phyloP scores from a whole-genome alignment of 805 yeast species.

The Saturnispora zaruensis region DNA sequence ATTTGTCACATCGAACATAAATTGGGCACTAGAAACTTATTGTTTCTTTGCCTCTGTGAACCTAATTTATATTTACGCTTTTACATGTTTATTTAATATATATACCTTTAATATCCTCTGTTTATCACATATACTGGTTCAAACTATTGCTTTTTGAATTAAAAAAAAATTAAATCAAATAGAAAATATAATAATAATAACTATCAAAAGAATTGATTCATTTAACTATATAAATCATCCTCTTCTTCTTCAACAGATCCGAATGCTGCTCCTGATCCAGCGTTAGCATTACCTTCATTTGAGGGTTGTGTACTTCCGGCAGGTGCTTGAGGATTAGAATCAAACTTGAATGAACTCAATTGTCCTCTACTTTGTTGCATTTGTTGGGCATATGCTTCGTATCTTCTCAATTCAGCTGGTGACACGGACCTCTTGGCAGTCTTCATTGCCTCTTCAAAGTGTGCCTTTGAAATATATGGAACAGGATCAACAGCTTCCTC shows the following conservation, averaged over 20 bases:
- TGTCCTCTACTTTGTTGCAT: constrained; percentile 94
- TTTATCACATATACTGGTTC: background rate
- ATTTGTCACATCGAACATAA: background rate
- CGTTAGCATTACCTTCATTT: constrained; percentile 28
- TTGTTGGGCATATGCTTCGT: constrained; percentile 97
- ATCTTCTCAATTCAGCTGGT: constrained; percentile 95
- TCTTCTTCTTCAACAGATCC: constrained; percentile 43
- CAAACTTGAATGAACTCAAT: constrained; percentile 81
- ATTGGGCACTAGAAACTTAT: background rate
- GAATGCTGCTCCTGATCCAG: constrained; percentile 34
- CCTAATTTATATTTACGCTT: background rate
- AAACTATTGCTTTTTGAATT: background rate
- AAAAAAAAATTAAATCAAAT: background rate
- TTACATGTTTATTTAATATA: background rate
- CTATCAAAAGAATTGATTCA: background rate
- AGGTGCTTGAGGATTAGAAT: constrained; percentile 30
- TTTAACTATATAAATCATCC: constrained; percentile 35
- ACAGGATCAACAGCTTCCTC: constrained; percentile 87
- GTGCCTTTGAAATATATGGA: constrained; percentile 87
- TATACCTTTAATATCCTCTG: background rate
- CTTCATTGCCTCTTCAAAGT: constrained; percentile 99
- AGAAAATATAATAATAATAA: constrained; percentile 2
- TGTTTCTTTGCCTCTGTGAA: background rate
- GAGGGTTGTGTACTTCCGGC: constrained; percentile 23
- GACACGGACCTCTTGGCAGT: constrained; percentile 96